Conservation (phyloP, 164 flowering plant species). For the Buxus sempervirens region DNA sequence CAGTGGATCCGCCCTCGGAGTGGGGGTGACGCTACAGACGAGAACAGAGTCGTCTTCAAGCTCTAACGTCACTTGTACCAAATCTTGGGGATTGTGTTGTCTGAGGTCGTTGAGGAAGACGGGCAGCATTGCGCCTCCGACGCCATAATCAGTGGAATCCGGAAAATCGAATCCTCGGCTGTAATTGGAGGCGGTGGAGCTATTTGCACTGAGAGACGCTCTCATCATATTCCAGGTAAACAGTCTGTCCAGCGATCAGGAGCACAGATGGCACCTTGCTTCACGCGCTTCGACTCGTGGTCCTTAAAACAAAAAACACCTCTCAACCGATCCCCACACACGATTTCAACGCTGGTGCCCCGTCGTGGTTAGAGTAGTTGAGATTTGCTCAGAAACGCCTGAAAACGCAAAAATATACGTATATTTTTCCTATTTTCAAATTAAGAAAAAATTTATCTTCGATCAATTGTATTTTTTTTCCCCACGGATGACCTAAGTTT, state of each 20-base stretch:
- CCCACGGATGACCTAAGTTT: too few relatives aligned
- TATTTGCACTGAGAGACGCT: constrained; percentile 20
- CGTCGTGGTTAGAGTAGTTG: constrained; percentile 12
- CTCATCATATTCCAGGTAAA: constrained; percentile 12
- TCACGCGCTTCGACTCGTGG: constrained; percentile 12
- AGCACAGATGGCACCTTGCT: constrained; percentile 8
- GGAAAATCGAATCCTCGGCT: constrained; percentile 13
- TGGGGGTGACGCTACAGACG: constrained; percentile 55
- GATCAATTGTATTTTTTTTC: too few relatives aligned
- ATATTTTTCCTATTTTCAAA: too few relatives aligned
- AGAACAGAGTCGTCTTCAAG: constrained; percentile 53
- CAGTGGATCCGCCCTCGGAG: constrained; percentile 14
- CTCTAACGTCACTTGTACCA: constrained; percentile 80
- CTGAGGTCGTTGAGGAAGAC: constrained; percentile 63
- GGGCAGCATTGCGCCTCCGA: constrained; percentile 88
- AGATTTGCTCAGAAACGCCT: constrained; percentile 18
- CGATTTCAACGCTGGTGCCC: constrained; percentile 19
- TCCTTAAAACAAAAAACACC: constrained; percentile 11
- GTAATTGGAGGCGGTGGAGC: constrained; percentile 20
- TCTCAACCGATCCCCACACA: constrained; percentile 13
- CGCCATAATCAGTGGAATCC: constrained; percentile 29
- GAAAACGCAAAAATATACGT: too few relatives aligned
- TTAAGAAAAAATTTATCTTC: too few relatives aligned
- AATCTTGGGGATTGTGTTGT: constrained; percentile 34
- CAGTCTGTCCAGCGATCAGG: background rate